Evolutionary conservation across 768 basidiomycete genomes (phyloP).

Genomic region (Lactarius psammicola): DNA sequence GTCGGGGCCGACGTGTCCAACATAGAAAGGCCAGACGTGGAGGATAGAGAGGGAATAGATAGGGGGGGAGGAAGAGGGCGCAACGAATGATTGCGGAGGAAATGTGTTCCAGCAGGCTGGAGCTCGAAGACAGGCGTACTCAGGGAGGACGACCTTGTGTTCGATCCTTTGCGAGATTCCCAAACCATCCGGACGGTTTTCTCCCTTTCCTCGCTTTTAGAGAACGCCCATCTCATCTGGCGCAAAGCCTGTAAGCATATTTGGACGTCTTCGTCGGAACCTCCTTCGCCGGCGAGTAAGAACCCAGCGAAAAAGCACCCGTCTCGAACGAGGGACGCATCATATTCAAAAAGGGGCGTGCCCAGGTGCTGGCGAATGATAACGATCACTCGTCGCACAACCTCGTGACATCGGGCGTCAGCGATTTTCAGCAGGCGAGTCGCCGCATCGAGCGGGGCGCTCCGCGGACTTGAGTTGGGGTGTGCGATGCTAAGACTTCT

Average conservation of each 20-base stretch:
- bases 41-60: slow-evolving; percentile 23
- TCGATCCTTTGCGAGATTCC: slow-evolving; percentile 36
- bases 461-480: slow-evolving; percentile 29
- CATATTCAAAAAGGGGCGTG: slow-evolving; percentile 73
- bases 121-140: slow-evolving; percentile 19
- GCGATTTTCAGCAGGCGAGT: slow-evolving; percentile 45
- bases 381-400: slow-evolving; percentile 48
- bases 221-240: slow-evolving; percentile 81
- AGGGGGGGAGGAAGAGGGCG: slow-evolving; percentile 29
- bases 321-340: slow-evolving; percentile 82
- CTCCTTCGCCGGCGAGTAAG: slow-evolving; percentile 59
- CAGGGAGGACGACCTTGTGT: slow-evolving; percentile 12
- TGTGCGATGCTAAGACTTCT: slow-evolving; percentile 23
- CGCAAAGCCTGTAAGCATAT: slow-evolving; percentile 70
- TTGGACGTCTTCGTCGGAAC: slow-evolving; percentile 50
- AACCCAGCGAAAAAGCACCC: slow-evolving; percentile 88
- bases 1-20: slow-evolving; percentile 24
- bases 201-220: slow-evolving; percentile 69
- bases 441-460: slow-evolving; percentile 34
- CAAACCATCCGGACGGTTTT: slow-evolving; percentile 54
- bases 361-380: slow-evolving; percentile 49
- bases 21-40: slow-evolving; percentile 6
- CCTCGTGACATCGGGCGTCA: slow-evolving; percentile 42
- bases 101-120: slow-evolving; percentile 17
- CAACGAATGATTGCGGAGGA: slow-evolving; percentile 19